Base-by-base conservation (phyloP, 208 protist genomes). In the Acanthamoeba lenticulata region DNA sequence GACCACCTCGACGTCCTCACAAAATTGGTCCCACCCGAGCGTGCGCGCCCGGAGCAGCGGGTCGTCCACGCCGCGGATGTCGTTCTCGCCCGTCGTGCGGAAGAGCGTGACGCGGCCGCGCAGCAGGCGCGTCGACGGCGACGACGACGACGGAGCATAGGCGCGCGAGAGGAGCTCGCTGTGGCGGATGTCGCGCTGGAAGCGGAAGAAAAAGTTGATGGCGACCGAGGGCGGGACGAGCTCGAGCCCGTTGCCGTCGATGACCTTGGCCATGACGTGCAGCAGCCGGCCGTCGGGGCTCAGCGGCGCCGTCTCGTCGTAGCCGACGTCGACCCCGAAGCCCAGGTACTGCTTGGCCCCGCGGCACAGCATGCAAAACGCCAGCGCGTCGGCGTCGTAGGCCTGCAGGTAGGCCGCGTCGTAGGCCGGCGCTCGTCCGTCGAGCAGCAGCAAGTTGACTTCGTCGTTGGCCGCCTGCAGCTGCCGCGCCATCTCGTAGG, bases 21-120 rank as follows among this genome's bases (percentile, higher is more conserved):
- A 90, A 90, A 90, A 90, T 90, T 90, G 83, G 21, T 90, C 83
- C 83, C 83, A 90, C 9, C 83, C 83, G 3, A 90, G 83, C 40
- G 83, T 90, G 4, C 72, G 34, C 24, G 72, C 44, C 21, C 49
- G 72, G 42, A 83, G 72, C 7, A 83, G 40, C 5, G 72, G 72
- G 21, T 83, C 72, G 72, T 83, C 72, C 4, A 83, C 72, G 42
- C 72, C 72, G 2, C 24, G 40, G 19, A 83, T 83, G 42, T 83
- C 72, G 72, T 83, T 83, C 21, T 83, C 42, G 72, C 72, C 72
- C 1, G 38, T 49, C 9, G 72, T 49, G 38, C 83, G 83, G 45
- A 90, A 62, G 52, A 90, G 38, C 4, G 83, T 90, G 36, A 90
- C 83, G 17, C 38, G 60, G 2, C 45, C 38, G 13, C 19, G 34